Percentiles rank a stretch among this genome's conserved stretches.
Evolutionary conservation across 169 alveolate species (phyloP).

Genomic region (Eimeria tenella): DNA sequence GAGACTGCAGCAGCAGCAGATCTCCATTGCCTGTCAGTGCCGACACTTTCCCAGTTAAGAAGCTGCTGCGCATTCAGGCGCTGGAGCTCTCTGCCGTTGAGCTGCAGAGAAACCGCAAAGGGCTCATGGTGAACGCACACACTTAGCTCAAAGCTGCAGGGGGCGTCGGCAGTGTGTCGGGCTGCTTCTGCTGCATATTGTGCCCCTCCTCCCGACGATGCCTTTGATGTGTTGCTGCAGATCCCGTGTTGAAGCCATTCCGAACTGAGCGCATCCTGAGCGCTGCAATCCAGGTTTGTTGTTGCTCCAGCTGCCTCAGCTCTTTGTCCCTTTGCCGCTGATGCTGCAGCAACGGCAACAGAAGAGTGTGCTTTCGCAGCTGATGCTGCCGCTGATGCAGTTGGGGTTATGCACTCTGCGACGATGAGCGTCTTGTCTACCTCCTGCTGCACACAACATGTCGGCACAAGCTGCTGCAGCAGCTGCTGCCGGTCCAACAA

Average conservation of each 20-base stretch:
- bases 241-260: not conserved
- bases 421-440: not conserved
- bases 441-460: not conserved
- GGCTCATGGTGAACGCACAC: not conserved
- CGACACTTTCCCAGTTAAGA: conserved; percentile 35
- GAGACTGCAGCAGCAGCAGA: conserved; percentile 1
- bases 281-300: not conserved
- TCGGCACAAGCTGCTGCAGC: not conserved
- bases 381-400: conserved; percentile 29
- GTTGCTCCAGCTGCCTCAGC: not conserved
- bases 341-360: not conserved
- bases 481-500: not conserved
- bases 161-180: not conserved
- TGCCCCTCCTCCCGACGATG: conserved; percentile 24
- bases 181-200: not conserved
- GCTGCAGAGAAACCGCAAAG: conserved; percentile 35
- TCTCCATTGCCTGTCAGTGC: conserved; percentile 6
- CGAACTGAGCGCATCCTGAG: not conserved
- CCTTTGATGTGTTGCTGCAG: not conserved
- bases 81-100: conserved; percentile 15
- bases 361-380: not conserved
- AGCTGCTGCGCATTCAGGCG: conserved; percentile 46
- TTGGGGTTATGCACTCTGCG: not conserved
- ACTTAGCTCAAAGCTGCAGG: not conserved
- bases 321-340: not conserved